These are phyloP conservation scores for Boletus vinaceobasis DNA, from an alignment of 768 basidiomycete genomes.

Conservation along the genomic window DNA sequence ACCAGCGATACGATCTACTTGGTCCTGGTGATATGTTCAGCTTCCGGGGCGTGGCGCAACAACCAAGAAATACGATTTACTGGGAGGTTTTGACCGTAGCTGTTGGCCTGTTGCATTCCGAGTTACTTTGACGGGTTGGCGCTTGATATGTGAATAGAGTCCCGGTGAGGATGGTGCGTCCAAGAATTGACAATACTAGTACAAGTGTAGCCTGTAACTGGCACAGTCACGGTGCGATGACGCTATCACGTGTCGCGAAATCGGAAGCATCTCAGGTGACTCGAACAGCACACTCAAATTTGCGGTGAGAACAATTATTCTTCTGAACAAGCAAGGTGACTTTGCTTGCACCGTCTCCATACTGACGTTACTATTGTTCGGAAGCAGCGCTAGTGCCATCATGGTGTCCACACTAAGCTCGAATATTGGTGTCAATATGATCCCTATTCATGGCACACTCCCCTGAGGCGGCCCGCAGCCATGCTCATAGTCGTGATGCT, in stretches of 20 bases:
- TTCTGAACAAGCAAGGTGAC: too few species aligned
- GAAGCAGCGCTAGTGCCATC: neutral
- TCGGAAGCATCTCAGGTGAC: too few species aligned
- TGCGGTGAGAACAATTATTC: too few species aligned
- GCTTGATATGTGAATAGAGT: neutral
- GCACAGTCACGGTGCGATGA: too few species aligned
- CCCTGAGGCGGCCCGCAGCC: neutral
- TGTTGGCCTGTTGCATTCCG: constrained; percentile 22
- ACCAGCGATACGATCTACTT: constrained; percentile 59
- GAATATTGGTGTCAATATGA: neutral
- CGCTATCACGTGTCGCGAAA: constrained; percentile 1
- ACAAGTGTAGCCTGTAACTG: neutral
- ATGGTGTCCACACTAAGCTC: neutral
- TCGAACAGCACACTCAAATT: too few species aligned
- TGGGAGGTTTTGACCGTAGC: constrained; percentile 53
- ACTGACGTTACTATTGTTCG: neutral
- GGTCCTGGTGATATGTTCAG: constrained; percentile 48
- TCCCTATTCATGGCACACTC: neutral
- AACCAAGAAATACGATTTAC: constrained; percentile 33
- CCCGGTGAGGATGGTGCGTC: neutral
- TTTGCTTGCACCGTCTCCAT: neutral
- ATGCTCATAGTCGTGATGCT: neutral
- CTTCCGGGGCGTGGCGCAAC: neutral
- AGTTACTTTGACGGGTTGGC: neutral
- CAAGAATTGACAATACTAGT: neutral